A percentile compares a stretch with the other conserved stretches of the same genome.
Conservation (phyloP, 1,139 yeast species). For the Pichia terricola region DNA sequence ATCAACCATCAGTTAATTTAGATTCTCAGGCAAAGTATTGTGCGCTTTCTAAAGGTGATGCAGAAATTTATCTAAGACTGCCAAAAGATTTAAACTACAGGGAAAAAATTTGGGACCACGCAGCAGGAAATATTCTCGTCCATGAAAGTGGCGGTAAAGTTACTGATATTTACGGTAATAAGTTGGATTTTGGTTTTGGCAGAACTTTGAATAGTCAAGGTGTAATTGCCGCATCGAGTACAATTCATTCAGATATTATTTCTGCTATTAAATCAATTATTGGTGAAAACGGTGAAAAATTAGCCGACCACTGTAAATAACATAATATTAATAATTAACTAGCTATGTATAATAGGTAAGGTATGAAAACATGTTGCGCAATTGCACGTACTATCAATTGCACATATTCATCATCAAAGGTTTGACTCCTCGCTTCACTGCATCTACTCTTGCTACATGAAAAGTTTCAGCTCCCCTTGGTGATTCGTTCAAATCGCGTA, state of each 20-base stretch:
- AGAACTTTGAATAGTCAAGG: slow-evolving; percentile 78
- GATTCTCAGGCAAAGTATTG: slow-evolving; percentile 97
- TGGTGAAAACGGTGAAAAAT: slow-evolving; percentile 25
- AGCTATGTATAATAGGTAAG: neutral
- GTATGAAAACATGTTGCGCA: no score
- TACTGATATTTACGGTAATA: slow-evolving; percentile 67
- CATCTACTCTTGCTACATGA: no score
- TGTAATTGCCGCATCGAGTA: slow-evolving; percentile 75
- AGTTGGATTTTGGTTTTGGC: slow-evolving; percentile 82
- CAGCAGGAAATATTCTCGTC: slow-evolving; percentile 83
- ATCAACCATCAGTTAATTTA: slow-evolving; percentile 50
- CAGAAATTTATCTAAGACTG: slow-evolving; percentile 81
- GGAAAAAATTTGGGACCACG: slow-evolving; percentile 98
- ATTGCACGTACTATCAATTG: no score
- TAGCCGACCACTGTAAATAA: slow-evolving; percentile 17
- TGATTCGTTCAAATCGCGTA: no score
- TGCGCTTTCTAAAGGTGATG: slow-evolving; percentile 81
- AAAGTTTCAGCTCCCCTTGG: no score
- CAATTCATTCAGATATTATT: slow-evolving; percentile 54
- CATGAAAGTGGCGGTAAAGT: slow-evolving; percentile 89
- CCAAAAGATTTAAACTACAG: slow-evolving; percentile 70
- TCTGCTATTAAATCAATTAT: slow-evolving; percentile 38
- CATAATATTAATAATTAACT: neutral
- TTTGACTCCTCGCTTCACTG: no score
- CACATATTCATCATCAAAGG: no score